phyloP scores from a whole-genome alignment of 139 green algal genomes.

The Zygnema circumcarinatum region DNA sequence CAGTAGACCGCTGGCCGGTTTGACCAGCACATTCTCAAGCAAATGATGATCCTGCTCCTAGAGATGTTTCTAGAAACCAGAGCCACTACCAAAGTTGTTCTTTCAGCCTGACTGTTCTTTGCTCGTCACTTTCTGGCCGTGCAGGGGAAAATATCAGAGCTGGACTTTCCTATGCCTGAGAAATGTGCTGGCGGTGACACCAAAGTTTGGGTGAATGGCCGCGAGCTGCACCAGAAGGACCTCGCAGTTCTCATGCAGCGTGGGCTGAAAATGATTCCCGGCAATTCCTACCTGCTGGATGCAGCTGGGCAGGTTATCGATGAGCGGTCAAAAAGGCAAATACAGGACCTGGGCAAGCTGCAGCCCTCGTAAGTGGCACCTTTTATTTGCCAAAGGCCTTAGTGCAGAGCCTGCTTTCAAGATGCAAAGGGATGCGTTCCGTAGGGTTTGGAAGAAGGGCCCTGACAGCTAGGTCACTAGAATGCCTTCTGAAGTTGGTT shows the following conservation, averaged over 20 bases:
- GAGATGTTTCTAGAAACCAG: no score
- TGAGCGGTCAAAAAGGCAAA: neutral
- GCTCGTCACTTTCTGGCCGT: neutral
- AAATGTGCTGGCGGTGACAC: constrained; percentile 32
- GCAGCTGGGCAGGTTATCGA: constrained; percentile 15
- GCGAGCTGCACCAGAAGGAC: constrained; percentile 46
- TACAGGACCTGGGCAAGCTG: constrained; percentile 33
- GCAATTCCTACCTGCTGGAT: constrained; percentile 21
- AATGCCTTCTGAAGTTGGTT: no score
- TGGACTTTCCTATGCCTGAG: constrained; percentile 11
- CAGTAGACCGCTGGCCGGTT: no score
- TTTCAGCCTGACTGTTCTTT: no score
- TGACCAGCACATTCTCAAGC: no score
- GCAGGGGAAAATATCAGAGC: constrained; percentile 18
- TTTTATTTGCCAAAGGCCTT: no score
- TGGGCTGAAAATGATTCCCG: constrained; percentile 3
- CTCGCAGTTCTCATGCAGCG: constrained; percentile 11
- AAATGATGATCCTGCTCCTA: no score
- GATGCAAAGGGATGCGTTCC: no score
- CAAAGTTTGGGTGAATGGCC: constrained; percentile 37
- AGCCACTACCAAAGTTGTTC: no score
- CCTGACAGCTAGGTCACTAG: no score
- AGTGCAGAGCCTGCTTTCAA: no score
- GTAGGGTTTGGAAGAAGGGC: no score
- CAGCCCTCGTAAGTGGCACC: constrained; percentile 24